Conservation (phyloP, 2,329 filamentous ascomycete species). For the Diaporthe citri region DNA sequence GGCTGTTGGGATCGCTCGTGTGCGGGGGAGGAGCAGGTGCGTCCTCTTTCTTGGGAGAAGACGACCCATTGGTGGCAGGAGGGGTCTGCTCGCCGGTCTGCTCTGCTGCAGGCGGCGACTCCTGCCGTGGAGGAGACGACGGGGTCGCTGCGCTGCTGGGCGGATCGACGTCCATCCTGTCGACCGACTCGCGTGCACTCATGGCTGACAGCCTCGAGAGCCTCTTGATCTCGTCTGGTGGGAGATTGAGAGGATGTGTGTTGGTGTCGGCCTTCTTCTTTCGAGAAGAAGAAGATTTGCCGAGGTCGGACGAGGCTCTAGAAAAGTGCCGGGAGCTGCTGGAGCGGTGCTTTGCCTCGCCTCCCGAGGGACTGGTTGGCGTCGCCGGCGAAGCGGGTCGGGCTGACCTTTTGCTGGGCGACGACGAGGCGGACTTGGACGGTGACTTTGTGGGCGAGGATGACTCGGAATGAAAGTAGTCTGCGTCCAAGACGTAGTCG, state of each 20-base stretch:
- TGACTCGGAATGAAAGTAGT: conserved; percentile 51
- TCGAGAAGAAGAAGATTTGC: conserved; percentile 58
- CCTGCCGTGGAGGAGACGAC: conserved; percentile 65
- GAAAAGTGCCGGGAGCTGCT: conserved; percentile 57
- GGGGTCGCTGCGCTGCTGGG: conserved; percentile 60
- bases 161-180: conserved; percentile 78
- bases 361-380: conserved; percentile 46
- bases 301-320: conserved; percentile 63
- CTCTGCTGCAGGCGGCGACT: conserved; percentile 55
- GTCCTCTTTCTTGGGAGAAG: conserved; percentile 58
- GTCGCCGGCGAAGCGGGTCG: conserved; percentile 49
- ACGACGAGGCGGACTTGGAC: conserved; percentile 45
- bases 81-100: conserved; percentile 60
- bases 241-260: conserved; percentile 90
- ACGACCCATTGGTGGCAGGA: conserved; percentile 63
- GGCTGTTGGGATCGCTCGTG: conserved; percentile 72
- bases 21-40: conserved; percentile 80
- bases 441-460: conserved; percentile 47
- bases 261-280: conserved; percentile 73
- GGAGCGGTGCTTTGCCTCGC: conserved; percentile 49
- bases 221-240: conserved; percentile 87
- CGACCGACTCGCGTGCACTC: conserved; percentile 68
- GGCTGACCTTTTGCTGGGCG: conserved; percentile 55
- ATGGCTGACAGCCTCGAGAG: conserved; percentile 76
- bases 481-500: conserved; percentile 53